These are phyloP conservation scores for Gaertneriomyces semiglobifer DNA, from an alignment of 192 early-diverging fungal species.

Conservation along the genomic window DNA sequence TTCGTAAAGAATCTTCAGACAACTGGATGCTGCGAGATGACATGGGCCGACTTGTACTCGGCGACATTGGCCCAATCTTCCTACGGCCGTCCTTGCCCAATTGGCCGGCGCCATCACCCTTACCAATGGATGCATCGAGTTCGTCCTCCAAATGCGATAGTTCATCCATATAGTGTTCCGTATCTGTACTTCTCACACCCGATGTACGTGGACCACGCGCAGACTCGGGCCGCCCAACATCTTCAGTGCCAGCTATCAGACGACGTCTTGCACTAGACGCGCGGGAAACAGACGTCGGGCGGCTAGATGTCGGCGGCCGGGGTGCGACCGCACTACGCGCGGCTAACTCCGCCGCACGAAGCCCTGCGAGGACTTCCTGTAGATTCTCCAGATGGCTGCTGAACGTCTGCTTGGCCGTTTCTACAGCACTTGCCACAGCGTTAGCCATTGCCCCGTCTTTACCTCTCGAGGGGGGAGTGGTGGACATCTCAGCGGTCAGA, in stretches of 20 bases:
- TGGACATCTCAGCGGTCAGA: constrained; percentile 42
- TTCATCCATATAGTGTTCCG: constrained; percentile 43
- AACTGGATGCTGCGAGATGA: constrained; percentile 5
- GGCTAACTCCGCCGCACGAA: constrained; percentile 52
- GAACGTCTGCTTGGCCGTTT: constrained; percentile 36
- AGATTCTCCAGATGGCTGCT: constrained; percentile 50
- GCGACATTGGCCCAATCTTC: constrained; percentile 8
- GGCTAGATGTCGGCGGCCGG: constrained; percentile 14
- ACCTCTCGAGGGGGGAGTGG: constrained; percentile 6
- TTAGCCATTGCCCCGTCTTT: constrained; percentile 9
- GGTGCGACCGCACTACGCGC: constrained; percentile 13
- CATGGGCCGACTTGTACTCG: constrained; percentile 3
- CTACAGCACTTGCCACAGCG: constrained; percentile 25
- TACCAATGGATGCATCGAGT: constrained; percentile 40
- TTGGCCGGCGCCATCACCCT: constrained; percentile 14
- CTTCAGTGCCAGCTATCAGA: neutral
- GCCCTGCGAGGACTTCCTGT: constrained; percentile 50
- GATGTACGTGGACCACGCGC: constrained; percentile 16
- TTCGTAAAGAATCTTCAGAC: neutral
- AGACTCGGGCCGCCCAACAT: neutral
- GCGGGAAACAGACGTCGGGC: constrained; percentile 2
- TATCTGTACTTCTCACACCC: neutral
- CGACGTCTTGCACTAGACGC: constrained; percentile 9
- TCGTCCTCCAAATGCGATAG: constrained; percentile 46
- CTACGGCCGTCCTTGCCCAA: neutral